Evolutionary conservation across 805 yeast genomes (phyloP).

Genomic region (Saturnispora gosingensis): DNA sequence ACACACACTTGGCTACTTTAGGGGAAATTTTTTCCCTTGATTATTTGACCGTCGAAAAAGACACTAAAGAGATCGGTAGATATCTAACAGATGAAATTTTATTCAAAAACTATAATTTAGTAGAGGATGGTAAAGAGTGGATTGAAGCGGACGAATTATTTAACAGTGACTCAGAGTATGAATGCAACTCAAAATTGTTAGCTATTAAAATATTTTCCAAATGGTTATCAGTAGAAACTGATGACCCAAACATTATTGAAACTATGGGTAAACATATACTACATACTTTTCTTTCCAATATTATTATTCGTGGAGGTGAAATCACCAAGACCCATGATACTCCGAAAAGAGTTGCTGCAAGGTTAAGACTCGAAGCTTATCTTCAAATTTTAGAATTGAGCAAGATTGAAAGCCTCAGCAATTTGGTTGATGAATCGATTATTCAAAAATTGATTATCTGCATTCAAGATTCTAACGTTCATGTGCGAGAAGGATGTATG

Average conservation of each 20-base stretch:
- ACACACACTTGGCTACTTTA: slow-evolving; percentile 50
- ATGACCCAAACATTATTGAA: slow-evolving; percentile 29
- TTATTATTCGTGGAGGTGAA: slow-evolving; percentile 74
- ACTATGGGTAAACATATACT: slow-evolving; percentile 48
- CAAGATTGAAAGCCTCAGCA: slow-evolving; percentile 40
- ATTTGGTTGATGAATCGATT: slow-evolving; percentile 42
- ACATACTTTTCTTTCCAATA: slow-evolving; percentile 53
- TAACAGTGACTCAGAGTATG: slow-evolving; percentile 6
- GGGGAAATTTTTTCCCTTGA: slow-evolving; percentile 47
- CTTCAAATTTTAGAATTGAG: slow-evolving; percentile 55
- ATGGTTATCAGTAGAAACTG: slow-evolving; percentile 35
- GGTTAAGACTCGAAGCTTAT: slow-evolving; percentile 63
- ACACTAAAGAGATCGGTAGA: slow-evolving; percentile 50
- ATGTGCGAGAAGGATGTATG: slow-evolving; percentile 48
- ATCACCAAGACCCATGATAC: slow-evolving; percentile 47
- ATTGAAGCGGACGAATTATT: slow-evolving; percentile 18
- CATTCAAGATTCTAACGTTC: slow-evolving; percentile 55
- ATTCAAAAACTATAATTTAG: slow-evolving; percentile 37
- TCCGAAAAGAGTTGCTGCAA: slow-evolving; percentile 51
- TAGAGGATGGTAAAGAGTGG: slow-evolving; percentile 25
- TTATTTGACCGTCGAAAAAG: slow-evolving; percentile 37
- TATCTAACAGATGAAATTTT: slow-evolving; percentile 54
- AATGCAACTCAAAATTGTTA: slow-evolving; percentile 23
- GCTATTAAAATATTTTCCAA: slow-evolving; percentile 52
- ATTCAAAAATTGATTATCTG: slow-evolving; percentile 46